Evolutionary conservation across 1,284 basidiomycete genomes (phyloP), one percentile per base, ranked within the genome.

Genomic region (Prillingera fragicola): DNA sequence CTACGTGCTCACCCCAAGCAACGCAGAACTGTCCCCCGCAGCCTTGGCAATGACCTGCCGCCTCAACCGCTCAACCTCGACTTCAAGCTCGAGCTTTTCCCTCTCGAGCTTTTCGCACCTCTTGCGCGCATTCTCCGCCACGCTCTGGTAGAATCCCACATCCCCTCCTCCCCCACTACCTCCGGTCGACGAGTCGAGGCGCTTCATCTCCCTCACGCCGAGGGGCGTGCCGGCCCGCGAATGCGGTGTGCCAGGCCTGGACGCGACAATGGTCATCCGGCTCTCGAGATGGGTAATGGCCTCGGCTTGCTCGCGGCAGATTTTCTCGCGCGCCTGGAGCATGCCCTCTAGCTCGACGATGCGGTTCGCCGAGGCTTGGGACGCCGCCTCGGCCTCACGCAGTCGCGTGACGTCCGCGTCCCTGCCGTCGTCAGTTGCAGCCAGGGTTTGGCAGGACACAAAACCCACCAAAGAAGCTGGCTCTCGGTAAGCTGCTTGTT

Each of bases 401-500:
- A 52, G 48, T 15, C 48, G 40, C 26, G 51, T 38, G 6, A 65
- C 45, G 28, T 68, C 65, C 13, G 45, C 24, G 42, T 63, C 61
- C 58, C 58, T 60, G 41, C 12, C 13, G 26, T 45, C 21, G 54
- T n/a, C n/a, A n/a, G 45, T 40, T 4, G 18, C 25, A 8, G 12
- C 34, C 12, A 10, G 27, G 21, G 14, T 24, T 5, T 12, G n/a
- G n/a, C n/a, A n/a, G n/a, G n/a, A n/a, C n/a, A 41, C 28, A 19
- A 13, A 23, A 54, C 62, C 36, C 22, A 64, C 66, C 66, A 69
- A 19, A 69, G 41, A 4, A 55, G 41, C 41, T 67, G 65, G 21
- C 53, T 45, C 19, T 63, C 59, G 3, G 54, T 61, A 29, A 69
- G 44, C 46, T 69, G 66, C 52, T 63, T 59, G 46, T 63, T 65